Evolutionary conservation across 1,139 yeast genomes (phyloP).

Genomic region (Saccharomyces hybrid): DNA sequence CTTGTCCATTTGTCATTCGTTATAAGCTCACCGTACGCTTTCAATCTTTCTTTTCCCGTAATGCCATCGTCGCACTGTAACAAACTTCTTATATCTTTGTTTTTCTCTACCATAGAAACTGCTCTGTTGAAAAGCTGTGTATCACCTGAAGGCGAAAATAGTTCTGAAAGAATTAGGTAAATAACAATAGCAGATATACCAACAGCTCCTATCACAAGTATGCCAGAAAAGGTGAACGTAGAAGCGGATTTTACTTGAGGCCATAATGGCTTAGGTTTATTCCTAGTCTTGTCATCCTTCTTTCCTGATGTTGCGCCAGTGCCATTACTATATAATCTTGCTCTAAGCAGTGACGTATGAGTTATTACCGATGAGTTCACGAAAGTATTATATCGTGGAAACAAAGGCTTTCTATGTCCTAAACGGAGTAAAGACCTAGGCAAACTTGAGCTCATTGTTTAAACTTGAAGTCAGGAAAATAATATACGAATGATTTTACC

Average conservation of each 20-base stretch:
- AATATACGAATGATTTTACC: not conserved
- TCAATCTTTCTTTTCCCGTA: constrained; percentile 46
- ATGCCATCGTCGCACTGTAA: constrained; percentile 41
- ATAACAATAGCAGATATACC: constrained; percentile 65
- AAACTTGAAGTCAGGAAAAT: not conserved
- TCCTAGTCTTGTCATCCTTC: not conserved
- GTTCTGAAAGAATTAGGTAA: constrained; percentile 67
- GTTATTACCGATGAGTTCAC: not conserved
- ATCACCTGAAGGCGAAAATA: constrained; percentile 84
- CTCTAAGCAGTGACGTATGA: not conserved
- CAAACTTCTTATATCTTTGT: constrained; percentile 49
- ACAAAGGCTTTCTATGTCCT: not conserved
- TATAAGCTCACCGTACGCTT: constrained; percentile 71
- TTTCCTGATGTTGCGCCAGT: not conserved
- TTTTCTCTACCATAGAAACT: constrained; percentile 64
- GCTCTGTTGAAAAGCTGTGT: constrained; percentile 86
- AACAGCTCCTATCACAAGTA: constrained; percentile 57
- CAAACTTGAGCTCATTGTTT: not conserved
- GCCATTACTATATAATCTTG: not conserved
- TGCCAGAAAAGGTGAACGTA: constrained; percentile 54
- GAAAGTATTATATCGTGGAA: not conserved
- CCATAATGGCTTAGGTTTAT: constrained; percentile 25
- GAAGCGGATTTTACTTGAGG: constrained; percentile 45
- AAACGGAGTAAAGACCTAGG: not conserved
- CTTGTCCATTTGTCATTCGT: constrained; percentile 77